A percentile compares a stretch with the other conserved stretches of the same genome.
Conservation (phyloP, 2,329 filamentous ascomycete genomes). For the Nigrospora sphaerica region DNA sequence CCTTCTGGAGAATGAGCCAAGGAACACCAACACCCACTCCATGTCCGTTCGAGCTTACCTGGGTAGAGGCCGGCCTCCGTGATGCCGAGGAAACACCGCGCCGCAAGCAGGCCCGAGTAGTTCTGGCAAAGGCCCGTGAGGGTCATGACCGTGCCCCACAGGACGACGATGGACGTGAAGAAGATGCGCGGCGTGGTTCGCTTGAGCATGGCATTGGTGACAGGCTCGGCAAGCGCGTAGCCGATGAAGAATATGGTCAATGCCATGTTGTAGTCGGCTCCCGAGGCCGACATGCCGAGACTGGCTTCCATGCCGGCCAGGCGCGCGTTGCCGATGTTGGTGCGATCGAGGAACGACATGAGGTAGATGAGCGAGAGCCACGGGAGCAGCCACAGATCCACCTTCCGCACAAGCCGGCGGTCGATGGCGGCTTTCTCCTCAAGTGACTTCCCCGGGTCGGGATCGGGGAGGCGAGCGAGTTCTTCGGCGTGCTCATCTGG, state of each 20-base stretch:
- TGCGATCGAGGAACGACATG: slow-evolving; percentile 66
- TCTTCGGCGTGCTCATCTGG: too few relatives aligned
- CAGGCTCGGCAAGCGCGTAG: slow-evolving; percentile 69
- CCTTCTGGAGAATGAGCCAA: background rate
- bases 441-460: background rate
- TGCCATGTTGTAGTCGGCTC: slow-evolving; percentile 63
- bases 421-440: slow-evolving; percentile 1
- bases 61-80: slow-evolving; percentile 73
- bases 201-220: slow-evolving; percentile 78
- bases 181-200: slow-evolving; percentile 70
- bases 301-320: slow-evolving; percentile 48
- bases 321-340: slow-evolving; percentile 67
- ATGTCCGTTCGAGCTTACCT: slow-evolving; percentile 29
- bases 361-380: slow-evolving; percentile 43
- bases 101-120: slow-evolving; percentile 58
- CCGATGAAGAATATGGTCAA: slow-evolving; percentile 83
- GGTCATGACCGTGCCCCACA: slow-evolving; percentile 64
- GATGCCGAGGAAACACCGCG: slow-evolving; percentile 64
- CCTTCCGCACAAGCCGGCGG: background rate
- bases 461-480: slow-evolving; percentile 1
- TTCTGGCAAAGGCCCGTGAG: slow-evolving; percentile 60
- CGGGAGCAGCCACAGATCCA: background rate
- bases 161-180: slow-evolving; percentile 72
- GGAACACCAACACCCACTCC: too few relatives aligned
- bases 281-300: slow-evolving; percentile 47